Evolutionary conservation across 345 rosid genomes (phyloP).

Genomic region (Noccaea caerulescens): DNA sequence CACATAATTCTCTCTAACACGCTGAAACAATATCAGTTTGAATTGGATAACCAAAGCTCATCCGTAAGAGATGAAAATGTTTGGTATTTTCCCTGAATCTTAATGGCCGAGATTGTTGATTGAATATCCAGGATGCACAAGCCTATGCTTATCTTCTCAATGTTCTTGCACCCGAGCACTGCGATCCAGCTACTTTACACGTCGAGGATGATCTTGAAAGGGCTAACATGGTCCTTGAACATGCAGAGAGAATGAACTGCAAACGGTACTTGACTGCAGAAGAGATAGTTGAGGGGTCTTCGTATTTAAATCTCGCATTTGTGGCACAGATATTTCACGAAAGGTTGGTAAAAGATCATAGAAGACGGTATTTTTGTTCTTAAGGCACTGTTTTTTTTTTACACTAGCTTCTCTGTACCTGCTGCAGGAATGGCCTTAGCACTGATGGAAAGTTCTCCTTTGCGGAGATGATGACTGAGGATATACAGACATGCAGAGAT

Average conservation of each 20-base stretch:
- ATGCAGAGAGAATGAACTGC: conserved; percentile 91
- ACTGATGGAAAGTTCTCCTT: conserved; percentile 69
- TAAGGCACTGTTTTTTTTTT: background rate
- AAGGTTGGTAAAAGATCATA: conserved; percentile 52
- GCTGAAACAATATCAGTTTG: conserved; percentile 8
- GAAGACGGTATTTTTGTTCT: background rate
- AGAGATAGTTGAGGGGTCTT: conserved; percentile 85
- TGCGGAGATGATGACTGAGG: conserved; percentile 95
- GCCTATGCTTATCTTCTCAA: conserved; percentile 95
- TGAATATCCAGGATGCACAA: conserved; percentile 69
- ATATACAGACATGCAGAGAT: conserved; percentile 81
- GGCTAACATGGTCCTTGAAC: conserved; percentile 83
- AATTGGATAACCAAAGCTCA: background rate
- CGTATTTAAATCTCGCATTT: conserved; percentile 90
- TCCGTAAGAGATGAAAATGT: background rate
- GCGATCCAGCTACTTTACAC: conserved; percentile 75
- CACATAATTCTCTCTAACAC: background rate
- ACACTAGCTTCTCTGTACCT: conserved; percentile 27
- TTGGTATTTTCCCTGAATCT: conserved; percentile 3
- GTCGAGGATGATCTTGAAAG: conserved; percentile 69
- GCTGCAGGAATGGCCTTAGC: conserved; percentile 88
- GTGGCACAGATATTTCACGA: conserved; percentile 93
- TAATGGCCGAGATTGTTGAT: conserved; percentile 17
- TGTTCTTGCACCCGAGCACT: conserved; percentile 90
- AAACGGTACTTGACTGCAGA: conserved; percentile 81